Evolutionary conservation across 2,329 filamentous ascomycete species (phyloP), one percentile per base, ranked within the genome.

Genomic region (Aspergillus pseudonomiae): DNA sequence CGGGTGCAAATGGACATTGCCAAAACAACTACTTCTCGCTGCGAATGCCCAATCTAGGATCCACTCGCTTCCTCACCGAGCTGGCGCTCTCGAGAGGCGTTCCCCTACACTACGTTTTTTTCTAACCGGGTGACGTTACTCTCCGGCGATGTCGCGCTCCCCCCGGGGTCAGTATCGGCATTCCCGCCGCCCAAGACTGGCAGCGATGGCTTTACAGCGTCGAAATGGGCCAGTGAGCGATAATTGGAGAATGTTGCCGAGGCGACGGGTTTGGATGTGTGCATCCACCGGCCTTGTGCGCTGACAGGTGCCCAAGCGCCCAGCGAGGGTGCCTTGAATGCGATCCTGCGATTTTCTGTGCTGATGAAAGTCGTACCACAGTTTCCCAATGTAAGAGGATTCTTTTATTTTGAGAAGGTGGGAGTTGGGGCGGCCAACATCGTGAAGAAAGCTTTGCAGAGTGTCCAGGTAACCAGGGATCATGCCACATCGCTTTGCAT

Each of bases 1-100:
- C 75, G 58, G 84, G 80, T 9, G 81, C 82, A 14, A 75, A 79
- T n/a, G 65, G 69, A 11, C 72, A 69, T 1, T 71, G 68, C 58
- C 59, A 68, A 57, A 68, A 77, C 30, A 68, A 60, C 6, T 79
- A 78, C 59, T 41, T 60, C 4, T 58, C 59, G 6, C 68, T 79
- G 1, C 69, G 68, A 0, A 4, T 36, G 2, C 34, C 64, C 2
- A 78, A 77, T 61, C 57, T 77, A 1, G 10, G 43, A 5, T 67
- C 73, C 1, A 75, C 69, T 4, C 65, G 64, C 32, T 63, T 67
- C 24, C 54, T 78, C 1, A 66, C 64, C 1, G 50, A 59, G 19
- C 46, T 74, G 21, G 68, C 70, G 12, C 46, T 68, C 11, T n/a
- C 11, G 21, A 45, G 14, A 32, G 39, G 2, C 24, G 39, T 19